A percentile compares a stretch with the other conserved stretches of the same genome.
Conservation (phyloP, 1,284 basidiomycete species). For the Cutaneotrichosporon sp. region DNA sequence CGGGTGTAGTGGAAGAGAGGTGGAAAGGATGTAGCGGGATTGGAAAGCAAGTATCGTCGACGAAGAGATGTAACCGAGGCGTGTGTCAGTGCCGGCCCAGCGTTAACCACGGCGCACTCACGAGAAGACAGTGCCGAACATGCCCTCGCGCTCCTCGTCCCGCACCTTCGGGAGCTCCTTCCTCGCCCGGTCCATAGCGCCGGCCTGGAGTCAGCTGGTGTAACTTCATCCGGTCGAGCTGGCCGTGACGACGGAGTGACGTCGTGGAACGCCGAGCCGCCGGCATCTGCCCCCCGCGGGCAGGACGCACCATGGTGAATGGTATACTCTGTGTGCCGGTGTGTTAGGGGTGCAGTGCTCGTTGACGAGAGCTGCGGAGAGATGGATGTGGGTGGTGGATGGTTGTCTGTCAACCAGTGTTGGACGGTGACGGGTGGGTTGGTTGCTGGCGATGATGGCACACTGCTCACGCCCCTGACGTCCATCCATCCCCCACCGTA, state of each 20-base stretch:
- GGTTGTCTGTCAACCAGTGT: background rate
- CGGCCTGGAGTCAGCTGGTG: constrained; percentile 60
- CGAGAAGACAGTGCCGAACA: constrained; percentile 81
- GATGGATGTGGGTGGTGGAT: background rate
- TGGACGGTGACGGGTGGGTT: background rate
- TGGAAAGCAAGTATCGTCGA: background rate
- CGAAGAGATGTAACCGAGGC: background rate
- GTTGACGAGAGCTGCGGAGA: background rate
- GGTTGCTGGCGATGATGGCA: constrained; percentile 1
- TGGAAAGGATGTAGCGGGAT: background rate
- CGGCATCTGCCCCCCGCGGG: background rate
- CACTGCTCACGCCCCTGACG: background rate
- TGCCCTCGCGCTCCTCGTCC: constrained; percentile 86
- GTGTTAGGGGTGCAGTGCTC: constrained; percentile 4
- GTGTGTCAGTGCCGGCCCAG: constrained; percentile 5
- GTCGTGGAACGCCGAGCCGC: background rate
- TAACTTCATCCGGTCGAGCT: background rate
- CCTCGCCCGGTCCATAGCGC: constrained; percentile 87
- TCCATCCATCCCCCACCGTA: background rate
- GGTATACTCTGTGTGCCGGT: constrained; percentile 2
- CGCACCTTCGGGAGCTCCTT: constrained; percentile 78
- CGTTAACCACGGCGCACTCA: constrained; percentile 20
- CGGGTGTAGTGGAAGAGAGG: background rate
- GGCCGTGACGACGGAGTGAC: background rate
- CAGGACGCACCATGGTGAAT: constrained; percentile 4